Base-by-base conservation (phyloP, 257 asterid genomes). In the Jacaranda mimosifolia region DNA sequence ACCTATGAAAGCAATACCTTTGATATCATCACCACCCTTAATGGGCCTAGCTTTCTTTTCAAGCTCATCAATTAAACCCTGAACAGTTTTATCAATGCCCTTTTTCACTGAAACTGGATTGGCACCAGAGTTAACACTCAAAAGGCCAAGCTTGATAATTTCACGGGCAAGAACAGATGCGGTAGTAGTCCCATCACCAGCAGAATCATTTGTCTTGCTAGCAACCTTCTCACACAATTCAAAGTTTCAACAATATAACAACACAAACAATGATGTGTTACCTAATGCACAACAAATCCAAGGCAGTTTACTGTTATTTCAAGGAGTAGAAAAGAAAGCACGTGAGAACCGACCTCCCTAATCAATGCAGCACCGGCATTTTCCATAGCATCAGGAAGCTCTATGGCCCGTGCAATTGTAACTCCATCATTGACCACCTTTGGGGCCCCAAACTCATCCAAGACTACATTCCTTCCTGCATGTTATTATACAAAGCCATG, bases 121-220 rank as follows among this genome's bases (percentile, higher is more conserved):
- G 62, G 98, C 99, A 80, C 99, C 98, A 19, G 99, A 95, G 21
- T 98, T 93, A 39, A 95, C 99, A 81, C 91, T 93, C 64, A 95
- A 77, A 69, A 95, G 94, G 9, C 99, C 99, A 35, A 91, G 99
- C 43, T 89, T 95, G 75, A 95, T 95, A 14, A 95, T 95, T 79
- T 95, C 99, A 32, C 99, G 97, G 5, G 99, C 99, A 84, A 95
- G 97, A 71, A 95, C 80, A 9, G 98, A 84, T 26, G 99, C 97
- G 3, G 99, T 95, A 4, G 99, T 95, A 4, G 98, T 95, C 57
- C 99, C 99, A 83, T 95, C 99, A 79, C 99, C 99, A 68, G 98
- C 99, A 65, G 98, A 95, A 82, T 95, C 99, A 63, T 95, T 95
- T 5, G 99, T 95, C 96, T 91, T 95, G 90, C 98, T 95, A 49